phyloP scores from a whole-genome alignment of 306 rosid genomes.

The Astragalus membranaceus region DNA sequence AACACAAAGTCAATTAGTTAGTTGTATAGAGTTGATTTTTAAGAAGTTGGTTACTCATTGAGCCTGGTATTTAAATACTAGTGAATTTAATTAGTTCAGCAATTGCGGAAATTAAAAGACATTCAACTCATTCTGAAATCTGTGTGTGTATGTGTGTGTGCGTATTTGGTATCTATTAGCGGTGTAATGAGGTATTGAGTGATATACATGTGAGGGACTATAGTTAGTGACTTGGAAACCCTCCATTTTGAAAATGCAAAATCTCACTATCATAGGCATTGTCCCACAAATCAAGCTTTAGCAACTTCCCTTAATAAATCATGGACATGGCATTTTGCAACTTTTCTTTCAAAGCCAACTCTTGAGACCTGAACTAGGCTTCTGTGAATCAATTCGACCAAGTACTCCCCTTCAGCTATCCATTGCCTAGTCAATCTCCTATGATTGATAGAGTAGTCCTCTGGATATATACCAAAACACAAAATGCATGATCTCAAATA shows the following conservation, averaged over 20 bases:
- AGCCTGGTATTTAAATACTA: too few relatives aligned
- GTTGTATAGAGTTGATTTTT: too few relatives aligned
- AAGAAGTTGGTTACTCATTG: too few relatives aligned
- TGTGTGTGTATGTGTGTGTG: too few relatives aligned
- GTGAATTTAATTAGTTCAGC: too few relatives aligned
- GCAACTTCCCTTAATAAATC: background rate
- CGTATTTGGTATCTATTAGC: too few relatives aligned
- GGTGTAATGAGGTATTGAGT: too few relatives aligned
- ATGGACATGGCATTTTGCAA: background rate
- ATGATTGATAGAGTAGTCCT: background rate
- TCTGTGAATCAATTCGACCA: background rate
- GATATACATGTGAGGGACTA: too few relatives aligned
- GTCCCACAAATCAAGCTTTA: background rate
- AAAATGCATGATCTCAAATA: background rate
- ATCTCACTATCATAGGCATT: background rate
- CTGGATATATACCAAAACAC: background rate
- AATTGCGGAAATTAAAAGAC: too few relatives aligned
- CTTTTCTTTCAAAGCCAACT: background rate
- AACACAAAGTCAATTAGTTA: too few relatives aligned
- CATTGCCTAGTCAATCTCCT: background rate
- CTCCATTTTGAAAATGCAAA: background rate
- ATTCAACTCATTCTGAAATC: too few relatives aligned
- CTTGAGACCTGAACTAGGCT: background rate
- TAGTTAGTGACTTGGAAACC: too few relatives aligned
- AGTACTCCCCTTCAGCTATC: background rate